Conservation (phyloP, 495 filamentous ascomycete species). For the Annulohypoxylon nitens region DNA sequence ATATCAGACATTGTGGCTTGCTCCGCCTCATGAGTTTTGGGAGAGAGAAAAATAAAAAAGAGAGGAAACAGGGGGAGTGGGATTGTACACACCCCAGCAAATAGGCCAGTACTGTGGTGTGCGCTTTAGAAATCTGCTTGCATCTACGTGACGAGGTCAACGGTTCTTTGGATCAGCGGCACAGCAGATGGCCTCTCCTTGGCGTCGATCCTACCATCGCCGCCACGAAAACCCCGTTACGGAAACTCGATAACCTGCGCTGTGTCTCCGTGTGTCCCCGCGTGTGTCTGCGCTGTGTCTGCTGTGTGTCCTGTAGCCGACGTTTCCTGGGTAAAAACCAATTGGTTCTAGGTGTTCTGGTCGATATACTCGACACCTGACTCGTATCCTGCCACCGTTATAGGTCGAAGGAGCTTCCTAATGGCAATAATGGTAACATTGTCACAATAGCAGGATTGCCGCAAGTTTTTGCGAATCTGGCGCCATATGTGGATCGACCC, state of each 20-base stretch:
- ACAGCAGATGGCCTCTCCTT: conserved; percentile 44
- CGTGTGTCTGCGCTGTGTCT: conserved; percentile 22
- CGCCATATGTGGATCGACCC: conserved; percentile 44
- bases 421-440: conserved; percentile 41
- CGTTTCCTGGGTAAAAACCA: conserved; percentile 39
- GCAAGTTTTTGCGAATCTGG: conserved; percentile 49
- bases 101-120: conserved; percentile 30
- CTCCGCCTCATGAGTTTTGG: conserved; percentile 33
- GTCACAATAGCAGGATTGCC: conserved; percentile 48
- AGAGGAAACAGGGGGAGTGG: conserved; percentile 25
- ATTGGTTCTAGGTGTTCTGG: conserved; percentile 33
- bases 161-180: conserved; percentile 40
- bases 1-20: conserved; percentile 44
- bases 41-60: background rate
- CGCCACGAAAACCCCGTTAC: conserved; percentile 48
- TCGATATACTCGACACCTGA: conserved; percentile 36
- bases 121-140: conserved; percentile 31
- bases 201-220: conserved; percentile 47
- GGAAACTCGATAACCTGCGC: conserved; percentile 40
- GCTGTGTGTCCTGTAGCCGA: conserved; percentile 36
- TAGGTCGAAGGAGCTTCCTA: conserved; percentile 28
- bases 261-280: conserved; percentile 14
- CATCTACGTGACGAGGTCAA: conserved; percentile 42
- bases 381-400: conserved; percentile 35
- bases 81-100: conserved; percentile 30